Evolutionary conservation across 2,329 filamentous ascomycete genomes (phyloP).

Genomic region (Penicillium expansum): DNA sequence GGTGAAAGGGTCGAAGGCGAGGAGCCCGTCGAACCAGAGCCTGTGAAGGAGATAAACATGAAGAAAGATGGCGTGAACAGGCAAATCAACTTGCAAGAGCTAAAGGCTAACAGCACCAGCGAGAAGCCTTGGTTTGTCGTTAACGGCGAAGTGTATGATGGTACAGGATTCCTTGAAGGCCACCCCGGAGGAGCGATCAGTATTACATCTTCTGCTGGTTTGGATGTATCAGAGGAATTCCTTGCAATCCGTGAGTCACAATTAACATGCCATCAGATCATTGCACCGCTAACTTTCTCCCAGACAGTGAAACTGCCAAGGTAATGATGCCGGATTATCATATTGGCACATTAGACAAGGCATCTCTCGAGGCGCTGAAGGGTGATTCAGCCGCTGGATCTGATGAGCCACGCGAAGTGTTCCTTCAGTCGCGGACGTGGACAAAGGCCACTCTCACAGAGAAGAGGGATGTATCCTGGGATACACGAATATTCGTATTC

Average conservation of each 20-base stretch:
- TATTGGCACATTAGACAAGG: conserved; percentile 70
- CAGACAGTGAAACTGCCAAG: conserved; percentile 89
- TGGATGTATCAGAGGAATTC: conserved; percentile 84
- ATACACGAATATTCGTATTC: conserved; percentile 80
- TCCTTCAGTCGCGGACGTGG: conserved; percentile 72
- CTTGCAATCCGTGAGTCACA: conserved; percentile 75
- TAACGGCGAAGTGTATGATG: conserved; percentile 85
- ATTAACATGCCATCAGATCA: not conserved
- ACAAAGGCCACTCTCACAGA: conserved; percentile 66
- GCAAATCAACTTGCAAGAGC: conserved; percentile 66
- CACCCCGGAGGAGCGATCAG: conserved; percentile 86
- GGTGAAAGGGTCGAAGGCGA: conserved; percentile 65
- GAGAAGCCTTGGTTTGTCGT: conserved; percentile 81
- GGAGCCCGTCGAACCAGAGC: conserved; percentile 45
- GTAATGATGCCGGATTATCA: conserved; percentile 85
- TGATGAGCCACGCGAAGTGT: conserved; percentile 54
- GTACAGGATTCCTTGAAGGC: conserved; percentile 71
- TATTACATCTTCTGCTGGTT: conserved; percentile 76
- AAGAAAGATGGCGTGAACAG: conserved; percentile 64
- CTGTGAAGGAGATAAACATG: conserved; percentile 71
- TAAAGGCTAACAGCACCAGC: conserved; percentile 65
- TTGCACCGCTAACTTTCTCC: conserved; percentile 25
- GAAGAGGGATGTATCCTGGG: conserved; percentile 69
- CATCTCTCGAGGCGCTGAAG: conserved; percentile 55
- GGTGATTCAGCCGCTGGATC: conserved; percentile 44